Evolutionary conservation across 2,329 filamentous ascomycete species (phyloP).

Genomic region (Rhinocladiella mackenziei): DNA sequence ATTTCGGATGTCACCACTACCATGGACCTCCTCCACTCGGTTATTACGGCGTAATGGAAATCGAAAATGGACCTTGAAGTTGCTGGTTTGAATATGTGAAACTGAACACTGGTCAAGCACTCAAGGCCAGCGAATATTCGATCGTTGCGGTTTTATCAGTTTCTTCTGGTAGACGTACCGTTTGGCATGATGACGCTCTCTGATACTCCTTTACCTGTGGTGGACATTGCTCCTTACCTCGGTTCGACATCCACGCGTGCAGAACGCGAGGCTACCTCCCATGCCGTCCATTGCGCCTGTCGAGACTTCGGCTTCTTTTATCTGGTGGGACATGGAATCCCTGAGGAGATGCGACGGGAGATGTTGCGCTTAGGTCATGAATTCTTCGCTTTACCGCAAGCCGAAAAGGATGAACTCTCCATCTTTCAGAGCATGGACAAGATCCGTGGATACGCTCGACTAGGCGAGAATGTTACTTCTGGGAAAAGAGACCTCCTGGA

Average conservation of each 20-base stretch:
- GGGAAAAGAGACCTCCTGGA: constrained; percentile 10
- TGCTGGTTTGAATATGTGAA: too few species aligned
- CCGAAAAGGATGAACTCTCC: constrained; percentile 8
- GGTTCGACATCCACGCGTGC: neutral
- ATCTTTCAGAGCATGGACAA: constrained; percentile 11
- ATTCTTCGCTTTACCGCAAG: constrained; percentile 7
- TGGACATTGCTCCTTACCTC: constrained; percentile 8
- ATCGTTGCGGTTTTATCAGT: too few species aligned
- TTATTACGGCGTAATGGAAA: too few species aligned
- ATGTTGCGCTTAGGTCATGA: constrained; percentile 38
- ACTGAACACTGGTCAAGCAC: too few species aligned
- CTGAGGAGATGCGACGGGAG: constrained; percentile 31
- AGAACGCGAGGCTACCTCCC: constrained; percentile 1
- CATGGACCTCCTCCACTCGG: too few species aligned
- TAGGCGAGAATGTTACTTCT: constrained; percentile 8
- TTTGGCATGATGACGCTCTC: neutral
- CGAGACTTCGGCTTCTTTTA: constrained; percentile 38
- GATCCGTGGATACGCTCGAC: constrained; percentile 7
- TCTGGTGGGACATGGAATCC: constrained; percentile 36
- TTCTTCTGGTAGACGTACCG: neutral
- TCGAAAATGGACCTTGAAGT: too few species aligned
- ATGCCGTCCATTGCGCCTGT: constrained; percentile 2
- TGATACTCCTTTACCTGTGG: neutral
- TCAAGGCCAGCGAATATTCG: too few species aligned
- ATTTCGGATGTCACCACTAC: too few species aligned